Conservation (phyloP, 2,329 filamentous ascomycete species). For the Whalleya microplaca region DNA sequence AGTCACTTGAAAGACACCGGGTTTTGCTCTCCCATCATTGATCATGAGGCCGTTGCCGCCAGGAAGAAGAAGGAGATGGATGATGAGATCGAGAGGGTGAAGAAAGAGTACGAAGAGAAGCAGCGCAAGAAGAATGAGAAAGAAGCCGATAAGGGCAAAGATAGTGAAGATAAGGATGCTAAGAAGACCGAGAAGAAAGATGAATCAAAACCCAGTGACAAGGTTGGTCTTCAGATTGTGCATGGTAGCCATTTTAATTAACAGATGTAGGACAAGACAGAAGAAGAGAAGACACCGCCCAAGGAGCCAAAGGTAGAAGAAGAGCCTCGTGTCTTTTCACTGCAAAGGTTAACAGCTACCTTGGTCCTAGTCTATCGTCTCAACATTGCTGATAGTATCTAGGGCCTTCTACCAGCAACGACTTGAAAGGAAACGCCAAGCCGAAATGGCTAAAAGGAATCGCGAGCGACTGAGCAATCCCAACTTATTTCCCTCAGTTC, state of each 20-base stretch:
- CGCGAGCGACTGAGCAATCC: conserved; percentile 80
- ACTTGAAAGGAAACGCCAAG: conserved; percentile 75
- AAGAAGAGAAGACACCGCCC: conserved; percentile 35
- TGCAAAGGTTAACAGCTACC: conserved; percentile 66
- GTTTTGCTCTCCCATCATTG: conserved; percentile 77
- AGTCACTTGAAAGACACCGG: conserved; percentile 80
- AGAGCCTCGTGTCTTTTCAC: conserved; percentile 78
- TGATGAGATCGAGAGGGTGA: conserved; percentile 65
- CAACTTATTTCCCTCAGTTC: conserved; percentile 82
- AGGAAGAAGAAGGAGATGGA: conserved; percentile 69
- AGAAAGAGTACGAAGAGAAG: conserved; percentile 79
- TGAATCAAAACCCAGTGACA: conserved; percentile 36
- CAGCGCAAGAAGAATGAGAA: conserved; percentile 71
- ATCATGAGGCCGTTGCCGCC: conserved; percentile 66
- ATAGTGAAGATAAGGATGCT: conserved; percentile 48
- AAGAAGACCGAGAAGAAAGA: conserved; percentile 47
- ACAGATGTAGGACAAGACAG: conserved; percentile 47
- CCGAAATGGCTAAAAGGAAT: conserved; percentile 80
- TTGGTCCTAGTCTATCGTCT: background rate
- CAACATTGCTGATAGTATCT: conserved; percentile 24
- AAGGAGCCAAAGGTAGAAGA: conserved; percentile 50
- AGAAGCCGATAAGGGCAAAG: conserved; percentile 59
- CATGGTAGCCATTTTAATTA: conserved; percentile 39
- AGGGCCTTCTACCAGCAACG: conserved; percentile 88
- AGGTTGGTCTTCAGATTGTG: conserved; percentile 36